Evolutionary conservation across 2,329 filamentous ascomycete species (phyloP).

Genomic region (Dothideomycetes sp.): DNA sequence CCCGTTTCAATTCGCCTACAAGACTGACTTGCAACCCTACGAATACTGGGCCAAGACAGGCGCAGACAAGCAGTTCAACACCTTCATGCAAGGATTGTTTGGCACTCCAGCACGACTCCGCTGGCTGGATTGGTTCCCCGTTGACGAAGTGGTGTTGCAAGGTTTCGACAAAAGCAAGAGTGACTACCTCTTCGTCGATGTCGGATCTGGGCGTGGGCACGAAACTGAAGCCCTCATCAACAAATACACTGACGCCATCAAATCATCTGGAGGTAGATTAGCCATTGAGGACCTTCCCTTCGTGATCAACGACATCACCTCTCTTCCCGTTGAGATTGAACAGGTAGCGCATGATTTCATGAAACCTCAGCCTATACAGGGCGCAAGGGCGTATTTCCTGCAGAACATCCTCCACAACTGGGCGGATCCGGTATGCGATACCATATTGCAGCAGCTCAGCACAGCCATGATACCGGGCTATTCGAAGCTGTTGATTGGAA

Average conservation of each 20-base stretch:
- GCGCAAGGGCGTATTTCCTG: conserved; percentile 12
- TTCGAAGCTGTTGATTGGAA: conserved; percentile 2
- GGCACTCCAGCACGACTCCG: conserved; percentile 25
- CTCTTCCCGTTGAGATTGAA: too few relatives aligned
- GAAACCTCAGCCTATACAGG: conserved; percentile 18
- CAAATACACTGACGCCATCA: not conserved
- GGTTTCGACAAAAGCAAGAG: conserved; percentile 1
- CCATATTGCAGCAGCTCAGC: not conserved
- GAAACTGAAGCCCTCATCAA: not conserved
- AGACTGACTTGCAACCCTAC: conserved; percentile 2
- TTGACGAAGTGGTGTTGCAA: conserved; percentile 12
- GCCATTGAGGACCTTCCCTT: conserved; percentile 9
- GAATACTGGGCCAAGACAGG: conserved; percentile 16
- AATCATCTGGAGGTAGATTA: not conserved
- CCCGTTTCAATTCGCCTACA: conserved; percentile 11
- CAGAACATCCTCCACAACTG: conserved; percentile 14
- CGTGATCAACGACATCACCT: too few relatives aligned
- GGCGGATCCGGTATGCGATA: too few relatives aligned
- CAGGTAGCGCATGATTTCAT: conserved; percentile 21
- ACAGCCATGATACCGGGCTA: conserved; percentile 1
- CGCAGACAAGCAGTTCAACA: too few relatives aligned
- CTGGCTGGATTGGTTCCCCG: conserved; percentile 24
- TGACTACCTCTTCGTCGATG: conserved; percentile 7
- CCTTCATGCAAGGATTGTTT: conserved; percentile 29
- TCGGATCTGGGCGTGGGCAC: conserved; percentile 5